Base-by-base conservation (phyloP, 805 yeast genomes). In the Lipomyces sp. region DNA sequence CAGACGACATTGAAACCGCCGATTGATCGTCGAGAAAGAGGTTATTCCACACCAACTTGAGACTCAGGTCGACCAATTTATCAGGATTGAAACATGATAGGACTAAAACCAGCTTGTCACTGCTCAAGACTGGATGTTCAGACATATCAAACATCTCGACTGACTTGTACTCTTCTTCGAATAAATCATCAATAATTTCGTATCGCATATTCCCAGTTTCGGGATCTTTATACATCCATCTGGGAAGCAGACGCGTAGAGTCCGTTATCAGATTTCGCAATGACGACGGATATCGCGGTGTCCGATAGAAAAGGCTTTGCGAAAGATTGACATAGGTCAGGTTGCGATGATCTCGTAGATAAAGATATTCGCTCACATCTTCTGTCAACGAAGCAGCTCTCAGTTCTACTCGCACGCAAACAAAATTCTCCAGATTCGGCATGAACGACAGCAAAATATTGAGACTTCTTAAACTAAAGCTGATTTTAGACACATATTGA, bases 341-440 rank as follows among this genome's bases (percentile, higher is more conserved):
- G 14, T 21, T 31, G n/a, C 18, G 19, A 23, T 44, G 37, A 18
- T 28, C 7, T 4, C 31, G 29, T 5, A 44, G 7, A 43, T 36
- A 32, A 16, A 43, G 21, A 24, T 38, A 6, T 8, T 26, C 38
- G 21, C 13, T 24, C 14, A 22, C 14, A 14, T 23, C 8, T 16
- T 33, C 31, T 5, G 38, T 28, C 19, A 7, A 14, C 6, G 29
- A 32, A 2, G 44, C 24, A 6, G 39, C 29, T 16, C 19, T 19
- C 14, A 34, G 29, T 10, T 14, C 22, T 19, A 45, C 23, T 28
- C 43, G 22, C 13, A 45, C 34, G n/a, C 22, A 22, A 14, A 10
- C 24, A 19, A 46, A 31, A n/a, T 22, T 26, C 19, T 46, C 45
- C 31, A 47, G 21, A 19, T 35, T 40, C 14, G 51, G 45, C 51